These are phyloP conservation scores for Populus deltoides DNA, from an alignment of 345 rosid genomes.

Conservation along the genomic window DNA sequence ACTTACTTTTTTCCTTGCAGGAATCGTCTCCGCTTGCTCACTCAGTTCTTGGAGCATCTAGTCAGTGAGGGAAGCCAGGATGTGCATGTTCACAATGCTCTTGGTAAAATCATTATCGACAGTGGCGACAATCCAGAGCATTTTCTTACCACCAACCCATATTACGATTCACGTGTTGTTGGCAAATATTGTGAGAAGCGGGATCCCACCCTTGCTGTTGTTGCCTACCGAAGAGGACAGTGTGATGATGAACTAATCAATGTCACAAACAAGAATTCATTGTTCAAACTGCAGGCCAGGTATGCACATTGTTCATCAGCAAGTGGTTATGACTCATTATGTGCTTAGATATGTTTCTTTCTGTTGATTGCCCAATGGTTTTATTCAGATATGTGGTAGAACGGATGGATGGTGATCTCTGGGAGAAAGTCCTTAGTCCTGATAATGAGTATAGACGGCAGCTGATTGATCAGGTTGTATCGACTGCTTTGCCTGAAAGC, in stretches of 20 bases:
- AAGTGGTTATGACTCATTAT: conserved; percentile 1
- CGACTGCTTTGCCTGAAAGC: conserved; percentile 92
- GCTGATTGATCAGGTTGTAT: conserved; percentile 93
- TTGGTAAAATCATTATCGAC: conserved; percentile 96
- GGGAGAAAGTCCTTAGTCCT: conserved; percentile 88
- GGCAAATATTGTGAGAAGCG: conserved; percentile 98
- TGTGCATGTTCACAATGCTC: conserved; percentile 94
- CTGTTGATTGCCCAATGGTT: conserved; percentile 22
- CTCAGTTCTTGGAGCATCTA: conserved; percentile 96
- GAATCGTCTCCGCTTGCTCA: conserved; percentile 94
- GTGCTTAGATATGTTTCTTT: conserved; percentile 2
- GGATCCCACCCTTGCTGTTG: conserved; percentile 94
- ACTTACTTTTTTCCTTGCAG: conserved; percentile 39
- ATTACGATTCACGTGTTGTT: conserved; percentile 88
- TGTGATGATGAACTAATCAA: conserved; percentile 91
- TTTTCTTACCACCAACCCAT: conserved; percentile 90
- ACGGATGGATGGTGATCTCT: conserved; percentile 91
- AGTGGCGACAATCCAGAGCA: conserved; percentile 97
- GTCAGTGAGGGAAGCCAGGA: conserved; percentile 99
- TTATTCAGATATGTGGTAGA: conserved; percentile 83
- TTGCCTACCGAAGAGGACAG: conserved; percentile 91
- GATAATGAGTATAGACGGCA: conserved; percentile 82
- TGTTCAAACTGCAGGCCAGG: conserved; percentile 96
- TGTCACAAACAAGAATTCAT: conserved; percentile 87
- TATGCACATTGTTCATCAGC: conserved; percentile 27